phyloP scores from a whole-genome alignment of 257 asterid genomes.

The Paraleonurus japonicus region DNA sequence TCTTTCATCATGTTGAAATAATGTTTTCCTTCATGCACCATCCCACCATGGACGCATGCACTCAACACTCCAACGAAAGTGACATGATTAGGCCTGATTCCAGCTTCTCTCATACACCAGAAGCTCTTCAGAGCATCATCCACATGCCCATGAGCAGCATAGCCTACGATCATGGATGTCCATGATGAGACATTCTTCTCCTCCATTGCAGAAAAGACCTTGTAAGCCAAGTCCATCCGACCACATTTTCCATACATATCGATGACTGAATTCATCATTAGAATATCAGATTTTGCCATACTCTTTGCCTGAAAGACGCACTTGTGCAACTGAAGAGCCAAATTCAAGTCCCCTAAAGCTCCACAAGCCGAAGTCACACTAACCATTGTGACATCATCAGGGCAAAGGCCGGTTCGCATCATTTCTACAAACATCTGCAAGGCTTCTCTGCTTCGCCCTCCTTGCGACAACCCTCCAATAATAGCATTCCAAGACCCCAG shows the following conservation, averaged over 20 bases:
- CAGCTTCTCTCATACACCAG: slow-evolving; percentile 49
- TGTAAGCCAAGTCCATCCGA: slow-evolving; percentile 71
- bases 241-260: slow-evolving; percentile 96
- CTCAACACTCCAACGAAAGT: slow-evolving; percentile 81
- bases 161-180: slow-evolving; percentile 90
- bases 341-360: slow-evolving; percentile 57
- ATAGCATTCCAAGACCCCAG: slow-evolving; percentile 94
- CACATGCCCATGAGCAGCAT: slow-evolving; percentile 72
- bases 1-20: slow-evolving; percentile 65
- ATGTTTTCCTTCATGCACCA: slow-evolving; percentile 65
- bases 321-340: slow-evolving; percentile 79
- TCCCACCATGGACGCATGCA: slow-evolving; percentile 95
- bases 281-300: slow-evolving; percentile 42
- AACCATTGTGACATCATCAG: slow-evolving; percentile 86
- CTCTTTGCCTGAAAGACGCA: slow-evolving; percentile 55
- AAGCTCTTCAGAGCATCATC: slow-evolving; percentile 60
- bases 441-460: slow-evolving; percentile 67
- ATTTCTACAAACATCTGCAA: slow-evolving; percentile 52
- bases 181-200: slow-evolving; percentile 80
- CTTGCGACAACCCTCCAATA: slow-evolving; percentile 75
- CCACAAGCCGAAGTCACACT: slow-evolving; percentile 83
- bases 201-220: slow-evolving; percentile 58
- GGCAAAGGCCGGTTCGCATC: slow-evolving; percentile 54
- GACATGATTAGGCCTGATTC: slow-evolving; percentile 67
- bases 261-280: slow-evolving; percentile 76